Percentiles rank a stretch among this genome's conserved stretches.
phyloP scores from a whole-genome alignment of 2,329 filamentous ascomycete genomes.

The Colletotrichum sansevieriae region DNA sequence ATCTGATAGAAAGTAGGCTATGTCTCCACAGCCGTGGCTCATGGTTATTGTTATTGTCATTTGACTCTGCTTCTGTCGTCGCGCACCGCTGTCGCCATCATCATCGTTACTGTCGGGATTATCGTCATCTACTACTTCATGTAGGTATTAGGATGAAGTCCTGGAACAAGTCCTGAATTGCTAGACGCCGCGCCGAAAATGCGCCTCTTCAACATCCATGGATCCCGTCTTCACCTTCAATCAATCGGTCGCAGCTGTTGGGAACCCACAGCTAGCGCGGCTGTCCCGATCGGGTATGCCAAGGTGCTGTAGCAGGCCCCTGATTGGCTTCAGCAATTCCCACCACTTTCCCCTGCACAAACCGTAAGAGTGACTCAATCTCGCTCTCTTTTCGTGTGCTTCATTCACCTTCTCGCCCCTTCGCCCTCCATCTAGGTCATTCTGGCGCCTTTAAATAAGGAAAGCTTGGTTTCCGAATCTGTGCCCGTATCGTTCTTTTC shows the following conservation, averaged over 20 bases:
- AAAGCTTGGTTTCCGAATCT: background rate
- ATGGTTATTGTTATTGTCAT: no score
- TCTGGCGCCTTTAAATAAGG: background rate
- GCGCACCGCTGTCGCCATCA: no score
- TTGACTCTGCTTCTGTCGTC: no score
- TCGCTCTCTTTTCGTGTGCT: background rate
- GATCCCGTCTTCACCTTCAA: no score
- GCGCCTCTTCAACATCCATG: no score
- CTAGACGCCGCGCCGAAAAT: no score
- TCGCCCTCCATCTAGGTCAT: background rate
- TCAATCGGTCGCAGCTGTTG: background rate
- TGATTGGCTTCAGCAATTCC: constrained; percentile 28
- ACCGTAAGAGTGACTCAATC: constrained; percentile 17
- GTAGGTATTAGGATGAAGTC: no score
- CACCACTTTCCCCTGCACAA: background rate
- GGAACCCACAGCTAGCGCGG: background rate
- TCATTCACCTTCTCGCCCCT: background rate
- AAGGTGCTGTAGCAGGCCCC: background rate
- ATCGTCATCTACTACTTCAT: no score
- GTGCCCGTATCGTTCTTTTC: background rate
- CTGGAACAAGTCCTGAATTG: no score
- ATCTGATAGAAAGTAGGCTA: no score
- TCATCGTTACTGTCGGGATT: no score
- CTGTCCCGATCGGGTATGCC: constrained; percentile 22
- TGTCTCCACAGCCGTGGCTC: no score